Evolutionary conservation across 2,329 filamentous ascomycete genomes (phyloP).

Genomic region (Talaromyces sp.): DNA sequence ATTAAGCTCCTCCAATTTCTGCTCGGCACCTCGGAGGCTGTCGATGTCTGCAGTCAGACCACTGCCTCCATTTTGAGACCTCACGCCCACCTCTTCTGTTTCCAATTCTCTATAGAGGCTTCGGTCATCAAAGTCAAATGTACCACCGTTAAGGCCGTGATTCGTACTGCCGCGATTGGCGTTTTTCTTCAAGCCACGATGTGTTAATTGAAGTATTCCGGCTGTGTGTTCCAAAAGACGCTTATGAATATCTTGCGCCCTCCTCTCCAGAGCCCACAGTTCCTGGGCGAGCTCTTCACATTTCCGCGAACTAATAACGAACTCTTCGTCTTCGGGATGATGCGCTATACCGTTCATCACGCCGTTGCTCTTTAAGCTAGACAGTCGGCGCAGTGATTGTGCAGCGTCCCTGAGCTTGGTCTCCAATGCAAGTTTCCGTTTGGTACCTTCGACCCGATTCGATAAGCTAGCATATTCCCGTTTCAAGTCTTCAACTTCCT

Average conservation of each 20-base stretch:
- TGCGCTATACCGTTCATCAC: conserved; percentile 46
- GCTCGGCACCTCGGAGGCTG: conserved; percentile 58
- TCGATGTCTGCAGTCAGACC: conserved; percentile 30
- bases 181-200: conserved; percentile 65
- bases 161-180: conserved; percentile 33
- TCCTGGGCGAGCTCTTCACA: conserved; percentile 81
- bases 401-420: conserved; percentile 93
- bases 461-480: conserved; percentile 70
- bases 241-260: conserved; percentile 67
- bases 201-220: conserved; percentile 83
- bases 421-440: conserved; percentile 79
- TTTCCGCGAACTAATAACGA: conserved; percentile 67
- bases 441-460: conserved; percentile 73
- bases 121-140: conserved; percentile 69
- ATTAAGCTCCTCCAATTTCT: conserved; percentile 64
- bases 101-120: conserved; percentile 68
- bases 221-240: conserved; percentile 84
- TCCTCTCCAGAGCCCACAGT: conserved; percentile 72
- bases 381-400: conserved; percentile 75
- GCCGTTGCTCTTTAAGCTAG: conserved; percentile 59
- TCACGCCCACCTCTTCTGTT: conserved; percentile 49
- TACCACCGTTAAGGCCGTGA: conserved; percentile 44
- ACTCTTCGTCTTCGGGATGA: conserved; percentile 64
- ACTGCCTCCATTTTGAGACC: conserved; percentile 15
- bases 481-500: conserved; percentile 88